phyloP scores from a whole-genome alignment of 345 rosid species.

The Hypericum androsaemum region DNA sequence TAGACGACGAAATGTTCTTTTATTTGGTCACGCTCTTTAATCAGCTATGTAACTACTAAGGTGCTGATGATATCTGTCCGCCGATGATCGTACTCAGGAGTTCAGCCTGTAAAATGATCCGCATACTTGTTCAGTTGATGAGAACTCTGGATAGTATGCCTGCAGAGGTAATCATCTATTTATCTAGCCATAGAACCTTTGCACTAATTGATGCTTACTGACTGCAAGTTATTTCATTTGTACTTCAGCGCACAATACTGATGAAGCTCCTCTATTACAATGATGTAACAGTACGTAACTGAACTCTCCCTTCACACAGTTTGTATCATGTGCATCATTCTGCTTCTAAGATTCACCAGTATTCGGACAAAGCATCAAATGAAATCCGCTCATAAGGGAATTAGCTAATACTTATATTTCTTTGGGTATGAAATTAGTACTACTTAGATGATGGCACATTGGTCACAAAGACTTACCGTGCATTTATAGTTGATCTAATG shows the following conservation, averaged over 20 bases:
- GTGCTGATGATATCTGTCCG: slow-evolving; percentile 1
- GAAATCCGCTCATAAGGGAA: no score
- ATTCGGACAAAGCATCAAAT: no score
- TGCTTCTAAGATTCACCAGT: no score
- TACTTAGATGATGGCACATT: no score
- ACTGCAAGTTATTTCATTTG: slow-evolving; percentile 8
- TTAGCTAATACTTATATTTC: no score
- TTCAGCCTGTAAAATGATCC: slow-evolving; percentile 93
- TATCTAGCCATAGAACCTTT: no score
- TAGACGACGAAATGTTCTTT: slow-evolving; percentile 8
- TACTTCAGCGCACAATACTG: slow-evolving; percentile 74
- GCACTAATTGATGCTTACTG: background rate
- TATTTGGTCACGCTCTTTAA: background rate
- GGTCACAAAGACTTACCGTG: no score
- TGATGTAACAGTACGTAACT: slow-evolving; percentile 72
- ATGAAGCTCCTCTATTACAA: slow-evolving; percentile 97
- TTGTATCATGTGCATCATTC: no score
- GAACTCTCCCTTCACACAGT: background rate
- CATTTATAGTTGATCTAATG: no score
- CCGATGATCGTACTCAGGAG: slow-evolving; percentile 41
- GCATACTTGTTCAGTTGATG: slow-evolving; percentile 87
- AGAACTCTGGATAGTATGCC: slow-evolving; percentile 95
- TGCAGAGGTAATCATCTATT: slow-evolving; percentile 54
- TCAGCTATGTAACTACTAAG: slow-evolving; percentile 1
- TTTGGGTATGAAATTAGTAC: no score